A percentile compares a stretch with the other conserved stretches of the same genome.
phyloP scores from a whole-genome alignment of 2,329 filamentous ascomycete species.

The Nemania diffusa region DNA sequence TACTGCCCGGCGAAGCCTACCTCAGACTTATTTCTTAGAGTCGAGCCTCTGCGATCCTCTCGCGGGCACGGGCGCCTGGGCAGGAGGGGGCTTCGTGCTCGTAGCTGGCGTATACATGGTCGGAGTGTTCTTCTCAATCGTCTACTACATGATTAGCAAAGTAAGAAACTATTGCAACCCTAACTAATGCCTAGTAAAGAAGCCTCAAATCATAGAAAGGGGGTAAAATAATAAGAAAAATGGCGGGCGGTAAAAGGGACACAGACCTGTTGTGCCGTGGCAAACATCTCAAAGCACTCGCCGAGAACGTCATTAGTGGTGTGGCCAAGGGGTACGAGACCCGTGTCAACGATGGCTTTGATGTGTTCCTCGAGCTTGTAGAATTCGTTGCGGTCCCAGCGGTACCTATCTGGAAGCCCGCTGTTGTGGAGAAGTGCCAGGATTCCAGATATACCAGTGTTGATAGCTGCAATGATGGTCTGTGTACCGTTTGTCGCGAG shows the following conservation, averaged over 20 bases:
- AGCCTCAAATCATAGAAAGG: background rate
- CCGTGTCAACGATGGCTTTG: constrained; percentile 60
- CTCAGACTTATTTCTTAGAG: background rate
- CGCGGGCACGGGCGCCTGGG: background rate
- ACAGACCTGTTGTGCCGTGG: constrained; percentile 54
- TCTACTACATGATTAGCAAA: background rate
- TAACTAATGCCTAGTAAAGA: no score
- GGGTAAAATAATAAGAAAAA: background rate
- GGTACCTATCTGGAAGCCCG: constrained; percentile 63
- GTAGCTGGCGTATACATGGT: constrained; percentile 1
- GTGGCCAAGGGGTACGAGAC: constrained; percentile 56
- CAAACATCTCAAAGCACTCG: constrained; percentile 59
- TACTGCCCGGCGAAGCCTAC: background rate
- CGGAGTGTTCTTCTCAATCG: constrained; percentile 5
- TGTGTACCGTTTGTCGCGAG: background rate
- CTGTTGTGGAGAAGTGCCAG: constrained; percentile 65
- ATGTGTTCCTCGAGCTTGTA: constrained; percentile 61
- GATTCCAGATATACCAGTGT: constrained; percentile 62
- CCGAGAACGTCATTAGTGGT: constrained; percentile 59
- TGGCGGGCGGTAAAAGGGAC: background rate
- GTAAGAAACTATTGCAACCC: background rate
- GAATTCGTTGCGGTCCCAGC: constrained; percentile 61
- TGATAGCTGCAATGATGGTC: constrained; percentile 61
- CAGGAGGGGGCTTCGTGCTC: background rate
- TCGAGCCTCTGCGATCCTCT: background rate